Evolutionary conservation across 257 asterid species (phyloP).

Genomic region (Solanum appendiculatum): DNA sequence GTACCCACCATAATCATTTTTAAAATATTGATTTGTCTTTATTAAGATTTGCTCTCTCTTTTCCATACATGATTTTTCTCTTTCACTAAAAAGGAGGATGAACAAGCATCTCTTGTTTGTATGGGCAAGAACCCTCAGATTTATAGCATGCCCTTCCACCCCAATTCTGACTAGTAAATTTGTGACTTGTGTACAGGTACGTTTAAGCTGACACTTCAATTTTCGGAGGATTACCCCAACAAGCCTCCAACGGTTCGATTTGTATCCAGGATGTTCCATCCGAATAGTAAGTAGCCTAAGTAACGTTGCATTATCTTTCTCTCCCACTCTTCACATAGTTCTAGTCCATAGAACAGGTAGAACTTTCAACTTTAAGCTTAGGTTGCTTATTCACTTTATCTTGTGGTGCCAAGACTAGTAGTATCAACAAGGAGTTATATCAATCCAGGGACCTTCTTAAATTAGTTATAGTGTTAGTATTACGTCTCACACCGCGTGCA

Average conservation of each 20-base stretch:
- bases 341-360: neutral
- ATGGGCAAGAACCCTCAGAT: neutral
- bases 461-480: neutral
- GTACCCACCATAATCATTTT: neutral
- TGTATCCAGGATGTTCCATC: conserved; percentile 95
- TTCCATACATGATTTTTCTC: neutral
- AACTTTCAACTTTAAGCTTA: neutral
- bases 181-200: conserved; percentile 41
- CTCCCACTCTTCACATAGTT: neutral
- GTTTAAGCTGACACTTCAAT: conserved; percentile 83
- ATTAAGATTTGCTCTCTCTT: neutral
- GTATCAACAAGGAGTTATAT: neutral
- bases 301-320: neutral
- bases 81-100: neutral
- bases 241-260: conserved; percentile 94
- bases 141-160: neutral
- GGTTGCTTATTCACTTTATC: neutral
- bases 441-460: neutral
- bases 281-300: conserved; percentile 66
- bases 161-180: neutral
- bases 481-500: neutral
- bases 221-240: conserved; percentile 88
- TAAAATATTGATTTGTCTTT: neutral
- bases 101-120: neutral
- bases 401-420: neutral